Base-by-base conservation (phyloP, 148 eudicot species). In the Rhododendron mucronatum region DNA sequence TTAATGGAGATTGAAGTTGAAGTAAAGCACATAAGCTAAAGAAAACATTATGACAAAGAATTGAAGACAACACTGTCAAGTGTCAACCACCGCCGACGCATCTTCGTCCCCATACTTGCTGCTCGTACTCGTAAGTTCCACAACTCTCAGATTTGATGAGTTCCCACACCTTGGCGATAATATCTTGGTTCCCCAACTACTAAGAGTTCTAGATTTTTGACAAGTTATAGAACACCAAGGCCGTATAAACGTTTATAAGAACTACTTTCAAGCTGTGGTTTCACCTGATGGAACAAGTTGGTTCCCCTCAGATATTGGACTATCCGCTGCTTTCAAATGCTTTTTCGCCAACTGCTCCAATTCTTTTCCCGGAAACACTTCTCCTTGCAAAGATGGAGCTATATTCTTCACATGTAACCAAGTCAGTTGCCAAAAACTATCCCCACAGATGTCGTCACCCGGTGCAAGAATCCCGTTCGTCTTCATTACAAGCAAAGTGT, bases 341-440 rank as follows among this genome's bases (percentile, higher is more conserved):
- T 5, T 71, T 30, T 71, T 71, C 53, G 35, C 67, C 26, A 48
- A 26, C 86, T 75, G 87, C 85, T 77, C 83, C 44, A 45, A 37
- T 51, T 87, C 89, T 45, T 89, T 82, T 79, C 45, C 88, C 4
- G 98, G 90, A 81, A 92, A 94, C 7, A 94, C 89, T 83, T 90
- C 93, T 1, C 90, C 87, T 86, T 93, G 95, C 88, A 94, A 84
- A 82, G 90, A 83, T 5, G 98, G 91, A 37, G 92, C 89, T 37
- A 95, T 92, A 30, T 95, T 93, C 83, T 90, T 92, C n/a, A 93
- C 95, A 76, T 93, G 95, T 47, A 92, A 90, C 98, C 98, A 93
- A 53, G 96, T 95, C 86, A 93, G 80, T 85, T 95, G 92, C 95
- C 95, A 93, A 63, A 95, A 90, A 82, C 94, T 93, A 79, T 93